Percentiles rank a stretch among this genome's conserved stretches.
Evolutionary conservation across 257 asterid species (phyloP).

Genomic region (Schizonepeta tenuifolia): DNA sequence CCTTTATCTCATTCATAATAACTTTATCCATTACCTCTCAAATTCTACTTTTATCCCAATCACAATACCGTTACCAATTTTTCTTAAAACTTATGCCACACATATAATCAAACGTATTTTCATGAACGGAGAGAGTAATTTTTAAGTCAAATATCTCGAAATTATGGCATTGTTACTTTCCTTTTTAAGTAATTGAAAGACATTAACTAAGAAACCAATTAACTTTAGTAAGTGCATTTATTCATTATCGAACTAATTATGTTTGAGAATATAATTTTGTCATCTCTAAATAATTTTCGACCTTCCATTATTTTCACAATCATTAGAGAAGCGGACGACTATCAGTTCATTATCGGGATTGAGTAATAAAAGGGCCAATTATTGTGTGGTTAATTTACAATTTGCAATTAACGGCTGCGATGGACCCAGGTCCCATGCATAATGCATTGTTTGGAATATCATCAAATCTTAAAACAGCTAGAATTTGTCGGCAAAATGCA

Average conservation of each 20-base stretch:
- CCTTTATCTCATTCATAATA: too few relatives aligned
- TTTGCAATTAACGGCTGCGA: constrained; percentile 25
- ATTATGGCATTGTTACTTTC: not conserved
- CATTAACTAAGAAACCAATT: too few relatives aligned
- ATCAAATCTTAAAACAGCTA: constrained; percentile 32
- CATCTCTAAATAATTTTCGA: not conserved
- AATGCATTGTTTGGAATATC: constrained; percentile 5
- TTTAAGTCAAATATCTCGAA: not conserved
- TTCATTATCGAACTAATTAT: not conserved
- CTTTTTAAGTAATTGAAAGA: not conserved
- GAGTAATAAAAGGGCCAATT: constrained; percentile 30
- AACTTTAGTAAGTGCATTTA: not conserved
- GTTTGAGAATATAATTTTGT: not conserved
- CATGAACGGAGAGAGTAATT: too few relatives aligned
- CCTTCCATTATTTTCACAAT: constrained; percentile 24
- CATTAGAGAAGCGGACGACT: constrained; percentile 23
- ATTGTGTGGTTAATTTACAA: constrained; percentile 2
- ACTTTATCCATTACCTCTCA: too few relatives aligned
- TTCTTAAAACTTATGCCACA: too few relatives aligned
- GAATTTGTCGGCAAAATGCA: constrained; percentile 45
- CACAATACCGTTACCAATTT: too few relatives aligned
- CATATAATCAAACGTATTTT: too few relatives aligned
- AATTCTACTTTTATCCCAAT: too few relatives aligned
- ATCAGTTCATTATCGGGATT: constrained; percentile 4
- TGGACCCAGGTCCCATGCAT: constrained; percentile 26